Conservation (phyloP, 768 basidiomycete species). For the Mycena latifolia region DNA sequence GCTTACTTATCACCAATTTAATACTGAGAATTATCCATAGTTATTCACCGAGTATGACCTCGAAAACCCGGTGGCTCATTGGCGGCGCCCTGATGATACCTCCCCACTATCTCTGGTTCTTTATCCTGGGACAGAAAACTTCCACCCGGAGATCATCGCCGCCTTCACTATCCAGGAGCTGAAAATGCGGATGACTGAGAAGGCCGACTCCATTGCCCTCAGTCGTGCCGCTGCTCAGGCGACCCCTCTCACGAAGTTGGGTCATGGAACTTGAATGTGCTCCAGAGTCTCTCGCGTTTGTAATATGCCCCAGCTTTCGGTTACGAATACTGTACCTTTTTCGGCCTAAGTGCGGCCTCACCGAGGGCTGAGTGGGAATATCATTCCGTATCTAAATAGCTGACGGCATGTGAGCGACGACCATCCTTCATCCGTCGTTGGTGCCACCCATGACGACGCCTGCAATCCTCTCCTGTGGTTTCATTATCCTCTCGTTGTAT, state of each 20-base stretch:
- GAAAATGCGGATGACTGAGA: constrained; percentile 33
- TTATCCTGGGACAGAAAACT: constrained; percentile 25
- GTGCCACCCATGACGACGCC: too few relatives aligned
- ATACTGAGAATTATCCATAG: constrained; percentile 6
- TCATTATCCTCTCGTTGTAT: too few relatives aligned
- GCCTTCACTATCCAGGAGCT: constrained; percentile 29
- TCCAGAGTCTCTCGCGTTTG: too few relatives aligned
- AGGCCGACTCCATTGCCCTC: constrained; percentile 19
- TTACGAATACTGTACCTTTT: too few relatives aligned
- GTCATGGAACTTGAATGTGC: background rate
- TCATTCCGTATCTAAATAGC: too few relatives aligned
- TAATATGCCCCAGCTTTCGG: too few relatives aligned
- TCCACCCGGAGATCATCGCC: constrained; percentile 30
- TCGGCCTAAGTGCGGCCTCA: background rate
- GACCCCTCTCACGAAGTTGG: constrained; percentile 1
- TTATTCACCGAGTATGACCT: constrained; percentile 27
- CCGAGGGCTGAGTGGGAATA: too few relatives aligned
- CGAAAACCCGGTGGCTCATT: constrained; percentile 27
- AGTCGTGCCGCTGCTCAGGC: constrained; percentile 18
- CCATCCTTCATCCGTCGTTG: too few relatives aligned
- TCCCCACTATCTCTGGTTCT: constrained; percentile 20
- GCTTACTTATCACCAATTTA: background rate
- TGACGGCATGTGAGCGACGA: too few relatives aligned
- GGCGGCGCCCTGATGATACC: background rate
- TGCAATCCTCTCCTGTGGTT: too few relatives aligned